These are phyloP conservation scores for Aspergillus phoenicis DNA, from an alignment of 2,329 filamentous ascomycete genomes.

Conservation along the genomic window DNA sequence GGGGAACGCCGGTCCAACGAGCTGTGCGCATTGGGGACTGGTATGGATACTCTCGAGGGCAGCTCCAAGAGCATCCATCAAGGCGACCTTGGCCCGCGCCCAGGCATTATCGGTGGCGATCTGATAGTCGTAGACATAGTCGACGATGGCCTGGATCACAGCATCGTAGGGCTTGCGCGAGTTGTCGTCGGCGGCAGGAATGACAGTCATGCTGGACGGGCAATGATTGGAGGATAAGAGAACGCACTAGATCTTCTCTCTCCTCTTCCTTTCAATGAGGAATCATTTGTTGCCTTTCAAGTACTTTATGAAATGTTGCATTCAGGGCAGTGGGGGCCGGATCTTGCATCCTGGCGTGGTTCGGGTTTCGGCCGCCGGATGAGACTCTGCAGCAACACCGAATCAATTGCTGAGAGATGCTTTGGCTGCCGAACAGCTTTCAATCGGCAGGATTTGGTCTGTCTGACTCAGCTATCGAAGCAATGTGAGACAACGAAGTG, in stretches of 20 bases:
- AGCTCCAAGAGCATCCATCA: constrained; percentile 31
- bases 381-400: neutral
- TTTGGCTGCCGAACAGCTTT: neutral
- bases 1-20: constrained; percentile 19
- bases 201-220: neutral
- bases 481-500: neutral
- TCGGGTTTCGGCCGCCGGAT: neutral
- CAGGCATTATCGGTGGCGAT: constrained; percentile 24
- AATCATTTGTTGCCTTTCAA: no score
- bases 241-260: neutral
- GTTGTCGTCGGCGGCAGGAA: constrained; percentile 2
- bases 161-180: constrained; percentile 1
- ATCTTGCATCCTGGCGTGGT: neutral
- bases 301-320: no score
- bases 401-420: neutral
- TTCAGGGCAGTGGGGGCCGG: neutral
- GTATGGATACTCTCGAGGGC: constrained; percentile 29
- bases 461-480: neutral
- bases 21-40: constrained; percentile 19
- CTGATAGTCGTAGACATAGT: constrained; percentile 26
- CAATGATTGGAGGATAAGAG: neutral
- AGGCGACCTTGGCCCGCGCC: constrained; percentile 20
- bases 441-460: neutral
- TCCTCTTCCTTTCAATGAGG: no score
- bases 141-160: constrained; percentile 22